Evolutionary conservation across 441 rosid genomes (phyloP), one percentile per base, ranked within the genome.

Genomic region (Aleurites moluccanus): DNA sequence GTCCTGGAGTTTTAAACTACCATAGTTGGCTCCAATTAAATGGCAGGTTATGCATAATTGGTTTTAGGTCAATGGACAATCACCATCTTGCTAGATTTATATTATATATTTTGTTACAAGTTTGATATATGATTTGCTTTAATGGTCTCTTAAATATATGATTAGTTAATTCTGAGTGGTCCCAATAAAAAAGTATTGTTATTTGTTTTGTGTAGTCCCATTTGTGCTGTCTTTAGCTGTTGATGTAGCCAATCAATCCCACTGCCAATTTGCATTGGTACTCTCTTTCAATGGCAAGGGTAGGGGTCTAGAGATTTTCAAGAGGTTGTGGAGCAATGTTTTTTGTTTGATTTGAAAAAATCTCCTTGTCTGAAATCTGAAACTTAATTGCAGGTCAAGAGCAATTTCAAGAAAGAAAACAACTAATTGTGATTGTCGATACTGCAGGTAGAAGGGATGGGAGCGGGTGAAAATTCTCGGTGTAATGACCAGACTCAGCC

Each of bases 281-380:
- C n/a, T 65, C 73, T 40, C 28, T 66, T 47, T 40, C 75, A 50
- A 16, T 20, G 50, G 62, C 47, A 68, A 69, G 28, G 64, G 44
- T 13, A 9, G 16, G 62, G 61, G 55, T 67, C 72, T 56, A 23
- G 23, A 21, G 14, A 66, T 56, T 44, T 25, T 66, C 40, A 38
- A 66, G 65, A 35, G 27, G 18, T 50, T 21, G 76, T 50, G 50
- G 73, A 35, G 35, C 64, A 60, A 13, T 60, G 18, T 27, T 8
- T 27, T 28, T 60, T 28, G 64, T 60, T 60, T 60, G 40, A 13
- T 6, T 14, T 33, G 30, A 13, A 27, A 60, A 60, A 14, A 27
- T 59, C 14, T 59, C 20, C 8, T 27, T 27, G 38, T 59, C 38
- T 14, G 38, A 33, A 59, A 27, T 57, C 62, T 33, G 44, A 30